Percentiles rank a stretch among this genome's conserved stretches.
These are phyloP conservation scores for Gigaspora rosea DNA, from an alignment of 192 early-diverging fungal genomes.

Conservation along the genomic window DNA sequence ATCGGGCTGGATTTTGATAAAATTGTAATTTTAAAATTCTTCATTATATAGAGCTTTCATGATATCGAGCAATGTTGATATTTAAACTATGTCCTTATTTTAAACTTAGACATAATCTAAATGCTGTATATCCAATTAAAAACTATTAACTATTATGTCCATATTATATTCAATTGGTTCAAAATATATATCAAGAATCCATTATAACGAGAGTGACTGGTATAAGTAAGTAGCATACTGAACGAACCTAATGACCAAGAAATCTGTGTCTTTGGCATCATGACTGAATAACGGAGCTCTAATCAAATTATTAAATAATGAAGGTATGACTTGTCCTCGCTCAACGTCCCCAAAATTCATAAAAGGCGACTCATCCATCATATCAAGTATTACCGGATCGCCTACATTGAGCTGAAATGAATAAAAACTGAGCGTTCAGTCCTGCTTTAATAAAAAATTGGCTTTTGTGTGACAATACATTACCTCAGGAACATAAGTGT, in stretches of 20 bases:
- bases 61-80: too few relatives aligned
- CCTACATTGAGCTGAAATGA: constrained; percentile 69
- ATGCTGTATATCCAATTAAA: too few relatives aligned
- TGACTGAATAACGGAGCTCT: constrained; percentile 91
- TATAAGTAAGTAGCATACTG: too few relatives aligned
- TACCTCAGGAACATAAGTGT: constrained; percentile 73
- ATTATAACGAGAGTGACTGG: too few relatives aligned
- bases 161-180: too few relatives aligned
- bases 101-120: too few relatives aligned
- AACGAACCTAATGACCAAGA: constrained; percentile 70
- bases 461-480: neutral
- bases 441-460: neutral
- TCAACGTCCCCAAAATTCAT: constrained; percentile 93
- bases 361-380: constrained; percentile 92
- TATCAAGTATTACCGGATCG: constrained; percentile 80
- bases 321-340: constrained; percentile 85
- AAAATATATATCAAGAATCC: too few relatives aligned
- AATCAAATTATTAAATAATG: constrained; percentile 92
- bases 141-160: too few relatives aligned
- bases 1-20: too few relatives aligned
- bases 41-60: too few relatives aligned
- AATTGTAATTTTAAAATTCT: too few relatives aligned
- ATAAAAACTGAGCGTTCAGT: neutral
- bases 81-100: too few relatives aligned
- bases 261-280: constrained; percentile 70